Conservation (phyloP, 2,329 filamentous ascomycete genomes). For the Calonectria montana region DNA sequence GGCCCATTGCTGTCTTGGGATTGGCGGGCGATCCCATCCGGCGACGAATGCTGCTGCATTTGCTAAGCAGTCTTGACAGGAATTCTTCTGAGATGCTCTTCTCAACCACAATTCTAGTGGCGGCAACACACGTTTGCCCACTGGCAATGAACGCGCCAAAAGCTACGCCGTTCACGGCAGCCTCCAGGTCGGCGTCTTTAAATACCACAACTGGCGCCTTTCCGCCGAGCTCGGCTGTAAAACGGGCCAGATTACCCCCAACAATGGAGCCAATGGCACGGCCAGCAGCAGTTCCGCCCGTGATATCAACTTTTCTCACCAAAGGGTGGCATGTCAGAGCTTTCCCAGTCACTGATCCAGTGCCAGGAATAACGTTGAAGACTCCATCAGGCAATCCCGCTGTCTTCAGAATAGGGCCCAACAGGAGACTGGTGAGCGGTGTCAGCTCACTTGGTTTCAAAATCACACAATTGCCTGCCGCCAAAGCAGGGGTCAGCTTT, state of each 20-base stretch:
- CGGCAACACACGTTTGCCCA: slow-evolving; percentile 73
- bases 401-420: slow-evolving; percentile 69
- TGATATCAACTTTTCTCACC: slow-evolving; percentile 77
- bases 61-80: slow-evolving; percentile 68
- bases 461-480: slow-evolving; percentile 68
- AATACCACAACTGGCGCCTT: slow-evolving; percentile 79
- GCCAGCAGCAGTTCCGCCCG: slow-evolving; percentile 78
- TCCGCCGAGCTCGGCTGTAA: slow-evolving; percentile 78
- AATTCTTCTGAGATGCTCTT: slow-evolving; percentile 74
- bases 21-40: slow-evolving; percentile 70
- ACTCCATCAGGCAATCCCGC: slow-evolving; percentile 79
- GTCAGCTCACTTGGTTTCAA: slow-evolving; percentile 73
- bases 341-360: slow-evolving; percentile 63
- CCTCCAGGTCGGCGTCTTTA: slow-evolving; percentile 71
- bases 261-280: slow-evolving; percentile 75
- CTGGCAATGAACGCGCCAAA: slow-evolving; percentile 67
- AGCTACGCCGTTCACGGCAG: slow-evolving; percentile 76
- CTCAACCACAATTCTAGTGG: slow-evolving; percentile 81
- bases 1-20: slow-evolving; percentile 70
- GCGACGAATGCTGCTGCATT: slow-evolving; percentile 67
- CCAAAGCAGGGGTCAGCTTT: slow-evolving; percentile 71
- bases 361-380: slow-evolving; percentile 70
- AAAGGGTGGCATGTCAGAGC: slow-evolving; percentile 63
- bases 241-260: slow-evolving; percentile 74
- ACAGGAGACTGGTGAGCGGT: slow-evolving; percentile 69